Evolutionary conservation across 2,329 filamentous ascomycete species (phyloP).

Genomic region (Celoporthe dispersa): DNA sequence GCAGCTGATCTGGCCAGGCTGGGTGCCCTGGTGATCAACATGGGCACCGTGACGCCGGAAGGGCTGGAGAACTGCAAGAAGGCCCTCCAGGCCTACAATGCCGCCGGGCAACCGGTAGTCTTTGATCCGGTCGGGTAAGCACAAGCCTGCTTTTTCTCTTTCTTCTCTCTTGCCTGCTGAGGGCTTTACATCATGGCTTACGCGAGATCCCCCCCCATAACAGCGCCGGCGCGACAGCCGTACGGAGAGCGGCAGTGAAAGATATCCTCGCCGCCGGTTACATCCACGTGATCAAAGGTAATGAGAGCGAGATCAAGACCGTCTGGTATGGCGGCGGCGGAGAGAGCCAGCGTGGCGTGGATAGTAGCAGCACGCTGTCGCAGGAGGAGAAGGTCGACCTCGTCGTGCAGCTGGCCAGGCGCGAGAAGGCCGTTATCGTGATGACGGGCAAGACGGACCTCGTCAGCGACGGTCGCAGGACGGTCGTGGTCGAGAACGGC

Average conservation of each 20-base stretch:
- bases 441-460: constrained; percentile 83
- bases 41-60: constrained; percentile 86
- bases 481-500: constrained; percentile 75
- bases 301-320: constrained; percentile 83
- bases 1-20: constrained; percentile 78
- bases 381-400: constrained; percentile 59
- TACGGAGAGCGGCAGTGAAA: constrained; percentile 73
- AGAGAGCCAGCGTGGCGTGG: constrained; percentile 79
- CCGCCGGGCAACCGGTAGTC: constrained; percentile 73
- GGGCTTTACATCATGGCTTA: constrained; percentile 10
- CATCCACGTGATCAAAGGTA: constrained; percentile 91
- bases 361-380: constrained; percentile 65
- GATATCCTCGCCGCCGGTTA: constrained; percentile 74
- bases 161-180: neutral
- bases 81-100: constrained; percentile 82
- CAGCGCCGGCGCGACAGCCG: constrained; percentile 76
- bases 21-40: constrained; percentile 85
- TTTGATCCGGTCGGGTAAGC: constrained; percentile 84
- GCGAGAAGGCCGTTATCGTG: constrained; percentile 74
- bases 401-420: constrained; percentile 67
- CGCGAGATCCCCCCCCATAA: neutral
- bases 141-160: neutral
- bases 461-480: constrained; percentile 73
- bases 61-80: constrained; percentile 72
- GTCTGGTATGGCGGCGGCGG: constrained; percentile 55